Evolutionary conservation across 306 rosid species (phyloP).

Genomic region (Betula pendula): DNA sequence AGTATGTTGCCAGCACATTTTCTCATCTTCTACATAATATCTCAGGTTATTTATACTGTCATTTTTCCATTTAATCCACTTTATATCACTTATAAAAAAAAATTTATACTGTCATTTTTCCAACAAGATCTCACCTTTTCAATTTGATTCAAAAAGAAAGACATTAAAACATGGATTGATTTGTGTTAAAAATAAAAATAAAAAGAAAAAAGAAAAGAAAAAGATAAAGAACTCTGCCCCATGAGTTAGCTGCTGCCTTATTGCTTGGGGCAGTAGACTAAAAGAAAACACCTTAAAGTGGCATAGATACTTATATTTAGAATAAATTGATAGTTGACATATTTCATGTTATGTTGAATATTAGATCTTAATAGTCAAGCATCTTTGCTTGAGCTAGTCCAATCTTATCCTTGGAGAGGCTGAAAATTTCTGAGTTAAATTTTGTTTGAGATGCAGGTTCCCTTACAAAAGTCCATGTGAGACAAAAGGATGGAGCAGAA

Average conservation of each 20-base stretch:
- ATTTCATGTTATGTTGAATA: constrained; percentile 1
- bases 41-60: constrained; percentile 51
- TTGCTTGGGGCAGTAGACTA: constrained; percentile 10
- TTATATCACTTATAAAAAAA: no score
- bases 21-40: constrained; percentile 66
- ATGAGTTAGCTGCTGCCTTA: constrained; percentile 18
- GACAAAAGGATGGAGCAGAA: constrained; percentile 54
- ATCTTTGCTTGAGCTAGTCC: background rate
- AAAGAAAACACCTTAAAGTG: constrained; percentile 23
- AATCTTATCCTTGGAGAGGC: constrained; percentile 6
- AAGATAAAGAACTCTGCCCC: background rate
- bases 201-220: background rate
- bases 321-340: constrained; percentile 9
- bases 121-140: constrained; percentile 25
- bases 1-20: constrained; percentile 52
- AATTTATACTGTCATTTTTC: constrained; percentile 24
- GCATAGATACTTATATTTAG: constrained; percentile 8
- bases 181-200: background rate
- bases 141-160: constrained; percentile 18
- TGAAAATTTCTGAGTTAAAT: constrained; percentile 29
- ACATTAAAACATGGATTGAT: background rate
- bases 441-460: constrained; percentile 56
- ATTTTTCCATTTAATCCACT: no score
- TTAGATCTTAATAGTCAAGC: background rate
- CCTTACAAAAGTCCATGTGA: constrained; percentile 56